Evolutionary conservation across 2,329 filamentous ascomycete genomes (phyloP), one percentile per base, ranked within the genome.

Genomic region (Lachnellula occidentalis): DNA sequence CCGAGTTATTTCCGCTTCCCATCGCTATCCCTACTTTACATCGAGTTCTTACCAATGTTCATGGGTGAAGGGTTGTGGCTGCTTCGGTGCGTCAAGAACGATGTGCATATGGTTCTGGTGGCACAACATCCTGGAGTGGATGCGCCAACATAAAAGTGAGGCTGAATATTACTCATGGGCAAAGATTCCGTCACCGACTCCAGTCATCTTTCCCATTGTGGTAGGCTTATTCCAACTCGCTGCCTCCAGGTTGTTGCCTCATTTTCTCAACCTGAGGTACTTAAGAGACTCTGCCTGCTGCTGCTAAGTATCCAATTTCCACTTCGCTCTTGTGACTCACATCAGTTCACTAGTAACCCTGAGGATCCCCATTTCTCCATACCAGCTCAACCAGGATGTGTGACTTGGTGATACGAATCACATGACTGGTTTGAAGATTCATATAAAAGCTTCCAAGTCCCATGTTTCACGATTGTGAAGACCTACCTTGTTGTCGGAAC

Each of bases 171-270:
- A 43, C 24, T 43, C 12, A 8, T 43, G 22, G 15, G 19, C 5
- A 17, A 8, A 4, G 15, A 39, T 39, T 9, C n/a, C 7, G 36
- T 39, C 36, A 17, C 36, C 15, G 14, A 39, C 17, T 39, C 17
- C 15, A 43, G 41, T 22, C 41, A 43, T 43, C 21, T 6, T 14
- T 22, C 41, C 11, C 11, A 12, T 22, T 22, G 15, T 43, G 17
- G 39, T 49, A 57, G 46, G 43, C 50, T 54, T 51, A 24, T 8
- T 48, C 34, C 5, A 19, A 59, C 48, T 55, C 19, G 50, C 54
- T 61, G 57, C 60, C 60, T 61, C 43, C 41, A 56, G 51, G 58
- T 15, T 63, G 58, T 15, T 63, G 58, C 61, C 60, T 64, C 54
- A 43, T 56, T 24, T 51, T 17, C 42, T 46, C 43, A 41, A 31